Evolutionary conservation across 2,329 filamentous ascomycete species (phyloP), one percentile per base, ranked within the genome.

Genomic region (Hypoxylon sp.): DNA sequence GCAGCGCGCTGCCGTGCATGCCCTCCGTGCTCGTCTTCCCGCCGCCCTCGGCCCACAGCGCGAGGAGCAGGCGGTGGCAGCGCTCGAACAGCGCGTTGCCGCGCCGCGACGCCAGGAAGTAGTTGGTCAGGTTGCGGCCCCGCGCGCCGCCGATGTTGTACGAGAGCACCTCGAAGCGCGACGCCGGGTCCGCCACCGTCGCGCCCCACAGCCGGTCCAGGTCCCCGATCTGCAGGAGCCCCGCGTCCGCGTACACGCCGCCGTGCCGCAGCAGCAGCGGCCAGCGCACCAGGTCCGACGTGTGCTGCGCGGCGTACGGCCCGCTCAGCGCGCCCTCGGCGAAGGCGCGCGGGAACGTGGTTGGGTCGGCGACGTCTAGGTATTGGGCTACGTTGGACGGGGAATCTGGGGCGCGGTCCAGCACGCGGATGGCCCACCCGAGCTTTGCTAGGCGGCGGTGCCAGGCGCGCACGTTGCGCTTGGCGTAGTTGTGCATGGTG

Each of bases 191-290:
- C 3, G 74, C 81, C 6, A 88, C 73, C 0, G 82, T 85, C 51
- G 78, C 68, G 49, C 77, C 77, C 85, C 85, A 89, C 8, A 88
- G 72, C 3, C 77, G 71, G 70, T 88, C 81, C 2, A 88, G 67
- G 73, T 88, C 84, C 5, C 85, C 85, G 63, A 88, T 87, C 61
- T 84, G 83, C 64, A 88, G 78, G 65, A 86, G 72, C 0, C 86
- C 85, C 0, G 85, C 85, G 67, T 88, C 86, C 0, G 84, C 81
- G 69, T 87, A 89, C 0, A 87, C 80, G 26, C 86, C 86, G 48
- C 86, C 86, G 67, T 87, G 85, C 57, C 76, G 80, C 9, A 87
- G 77, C n/a, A 89, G 74, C 11, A 88, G 76, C 2, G 86, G 86
- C 69, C 79, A 87, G 0, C 86, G 82, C 2, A 88, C 83, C 1